Evolutionary conservation across 176 grass and related monocot species (phyloP).

Genomic region (Lolium perenne): DNA sequence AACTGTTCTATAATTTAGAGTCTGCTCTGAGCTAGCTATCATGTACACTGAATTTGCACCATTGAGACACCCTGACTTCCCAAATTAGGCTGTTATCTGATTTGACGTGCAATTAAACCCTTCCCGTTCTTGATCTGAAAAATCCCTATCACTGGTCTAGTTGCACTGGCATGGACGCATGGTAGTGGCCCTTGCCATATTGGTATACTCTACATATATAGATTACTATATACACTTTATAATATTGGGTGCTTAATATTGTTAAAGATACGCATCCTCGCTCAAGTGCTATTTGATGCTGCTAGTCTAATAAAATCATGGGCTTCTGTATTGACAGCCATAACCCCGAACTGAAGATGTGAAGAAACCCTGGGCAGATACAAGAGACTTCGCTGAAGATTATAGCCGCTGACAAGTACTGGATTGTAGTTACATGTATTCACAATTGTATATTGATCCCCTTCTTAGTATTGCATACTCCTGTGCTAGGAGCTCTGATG

Average conservation of each 20-base stretch:
- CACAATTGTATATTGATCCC: background rate
- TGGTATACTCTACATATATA: background rate
- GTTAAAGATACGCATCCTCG: background rate
- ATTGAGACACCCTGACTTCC: background rate
- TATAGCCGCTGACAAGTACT: background rate
- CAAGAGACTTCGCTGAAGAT: background rate
- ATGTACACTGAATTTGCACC: background rate
- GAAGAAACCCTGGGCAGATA: background rate
- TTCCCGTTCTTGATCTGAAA: background rate
- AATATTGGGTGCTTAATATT: conserved; percentile 3
- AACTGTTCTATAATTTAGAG: background rate
- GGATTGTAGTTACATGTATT: background rate
- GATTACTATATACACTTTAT: background rate
- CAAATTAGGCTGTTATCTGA: background rate
- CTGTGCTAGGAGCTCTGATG: background rate
- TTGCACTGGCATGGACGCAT: background rate
- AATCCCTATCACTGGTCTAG: background rate
- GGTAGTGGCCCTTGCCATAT: background rate
- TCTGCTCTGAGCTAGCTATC: background rate
- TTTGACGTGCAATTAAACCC: background rate
- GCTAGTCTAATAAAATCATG: background rate
- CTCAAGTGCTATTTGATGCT: background rate
- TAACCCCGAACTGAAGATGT: background rate
- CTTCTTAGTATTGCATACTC: background rate
- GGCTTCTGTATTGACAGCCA: background rate